Evolutionary conservation across 2,329 filamentous ascomycete genomes (phyloP).

Genomic region (Cladophialophora chaetospira): DNA sequence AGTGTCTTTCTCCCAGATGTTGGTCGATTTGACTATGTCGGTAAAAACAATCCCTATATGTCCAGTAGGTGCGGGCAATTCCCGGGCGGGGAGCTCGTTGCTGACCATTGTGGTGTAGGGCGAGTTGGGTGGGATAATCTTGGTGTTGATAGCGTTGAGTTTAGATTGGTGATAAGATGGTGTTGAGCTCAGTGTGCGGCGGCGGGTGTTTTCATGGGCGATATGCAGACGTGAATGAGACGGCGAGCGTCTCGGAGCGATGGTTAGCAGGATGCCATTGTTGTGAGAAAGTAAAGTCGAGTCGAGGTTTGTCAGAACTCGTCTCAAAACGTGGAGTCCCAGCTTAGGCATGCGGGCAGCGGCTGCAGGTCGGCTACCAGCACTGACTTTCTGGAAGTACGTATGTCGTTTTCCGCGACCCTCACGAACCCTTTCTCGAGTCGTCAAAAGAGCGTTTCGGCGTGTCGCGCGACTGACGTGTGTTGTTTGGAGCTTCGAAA

Average conservation of each 20-base stretch:
- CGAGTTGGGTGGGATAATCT: not conserved
- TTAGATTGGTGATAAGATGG: not conserved
- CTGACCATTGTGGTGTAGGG: not conserved
- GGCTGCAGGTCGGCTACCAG: not conserved
- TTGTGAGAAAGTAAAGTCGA: not conserved
- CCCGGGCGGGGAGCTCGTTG: not conserved
- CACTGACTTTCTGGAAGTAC: not conserved
- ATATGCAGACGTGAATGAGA: not conserved
- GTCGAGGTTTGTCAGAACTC: constrained; percentile 1
- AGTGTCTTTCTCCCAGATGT: constrained; percentile 31
- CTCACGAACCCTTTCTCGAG: not conserved
- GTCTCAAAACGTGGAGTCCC: constrained; percentile 9
- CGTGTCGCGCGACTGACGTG: not conserved
- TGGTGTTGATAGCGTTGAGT: not conserved
- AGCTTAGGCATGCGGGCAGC: constrained; percentile 10
- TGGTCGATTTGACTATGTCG: constrained; percentile 32
- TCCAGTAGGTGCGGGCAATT: constrained; percentile 16
- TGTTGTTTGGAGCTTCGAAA: not conserved
- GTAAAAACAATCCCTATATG: constrained; percentile 31
- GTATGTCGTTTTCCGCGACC: not conserved
- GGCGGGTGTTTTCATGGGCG: not conserved
- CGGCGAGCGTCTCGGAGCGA: not conserved
- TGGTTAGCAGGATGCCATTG: not conserved
- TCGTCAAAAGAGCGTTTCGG: not conserved
- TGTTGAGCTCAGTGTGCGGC: not conserved